Evolutionary conservation across 169 alveolate genomes (phyloP).

Genomic region (Eimeria sp.): DNA sequence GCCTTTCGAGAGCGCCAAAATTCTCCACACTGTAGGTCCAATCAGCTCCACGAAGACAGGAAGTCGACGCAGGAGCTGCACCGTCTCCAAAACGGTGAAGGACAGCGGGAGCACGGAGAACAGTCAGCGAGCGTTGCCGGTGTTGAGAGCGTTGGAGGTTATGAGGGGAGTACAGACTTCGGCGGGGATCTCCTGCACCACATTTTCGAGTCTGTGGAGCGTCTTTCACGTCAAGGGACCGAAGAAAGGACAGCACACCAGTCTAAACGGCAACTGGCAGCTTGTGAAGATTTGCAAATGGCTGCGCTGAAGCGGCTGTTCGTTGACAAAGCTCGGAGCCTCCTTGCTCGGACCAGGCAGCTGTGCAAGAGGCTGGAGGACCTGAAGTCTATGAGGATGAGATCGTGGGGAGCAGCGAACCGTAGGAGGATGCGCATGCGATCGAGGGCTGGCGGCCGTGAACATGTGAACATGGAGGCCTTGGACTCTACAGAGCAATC

Average conservation of each 20-base stretch:
- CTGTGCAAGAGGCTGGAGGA: constrained; percentile 47
- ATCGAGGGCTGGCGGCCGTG: constrained; percentile 14
- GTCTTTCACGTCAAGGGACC: constrained; percentile 38
- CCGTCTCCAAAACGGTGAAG: background rate
- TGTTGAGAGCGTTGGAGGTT: background rate
- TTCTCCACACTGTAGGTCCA: background rate
- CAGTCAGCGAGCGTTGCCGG: background rate
- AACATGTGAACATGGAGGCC: constrained; percentile 20
- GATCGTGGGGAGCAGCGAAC: constrained; percentile 58
- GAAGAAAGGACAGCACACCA: constrained; percentile 39
- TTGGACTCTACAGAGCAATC: background rate
- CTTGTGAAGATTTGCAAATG: constrained; percentile 74
- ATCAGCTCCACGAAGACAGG: background rate
- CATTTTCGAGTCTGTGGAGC: constrained; percentile 44
- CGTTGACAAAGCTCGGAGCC: constrained; percentile 64
- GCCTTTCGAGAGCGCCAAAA: constrained; percentile 52
- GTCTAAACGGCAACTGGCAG: constrained; percentile 71
- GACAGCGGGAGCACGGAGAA: constrained; percentile 1
- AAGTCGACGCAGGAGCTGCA: background rate
- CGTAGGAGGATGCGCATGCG: constrained; percentile 67
- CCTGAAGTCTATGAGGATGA: constrained; percentile 12
- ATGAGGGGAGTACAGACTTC: background rate
- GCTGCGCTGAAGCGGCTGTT: constrained; percentile 74
- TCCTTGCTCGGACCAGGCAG: constrained; percentile 68
- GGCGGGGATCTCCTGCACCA: constrained; percentile 47